phyloP scores from a whole-genome alignment of 257 asterid genomes.

The Nicotiana otophora region DNA sequence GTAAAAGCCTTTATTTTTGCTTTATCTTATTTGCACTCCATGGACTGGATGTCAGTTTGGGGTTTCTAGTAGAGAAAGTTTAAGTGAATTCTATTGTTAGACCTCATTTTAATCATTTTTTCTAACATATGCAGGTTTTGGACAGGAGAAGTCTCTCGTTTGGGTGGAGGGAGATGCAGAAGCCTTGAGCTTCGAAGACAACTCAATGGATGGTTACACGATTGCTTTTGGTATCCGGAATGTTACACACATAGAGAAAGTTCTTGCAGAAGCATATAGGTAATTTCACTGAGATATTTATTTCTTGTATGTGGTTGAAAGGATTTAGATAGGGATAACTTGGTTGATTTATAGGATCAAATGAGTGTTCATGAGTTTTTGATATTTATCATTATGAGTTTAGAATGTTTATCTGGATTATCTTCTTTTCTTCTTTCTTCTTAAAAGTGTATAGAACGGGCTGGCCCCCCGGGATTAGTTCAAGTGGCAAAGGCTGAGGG shows the following conservation, averaged over 20 bases:
- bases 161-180: slow-evolving; percentile 99
- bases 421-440: not conserved
- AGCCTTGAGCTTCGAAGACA: slow-evolving; percentile 62
- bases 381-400: not conserved
- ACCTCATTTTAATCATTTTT: not conserved
- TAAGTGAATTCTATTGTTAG: not conserved
- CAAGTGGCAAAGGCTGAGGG: no score
- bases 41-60: not conserved
- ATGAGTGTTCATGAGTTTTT: not conserved
- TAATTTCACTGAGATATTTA: slow-evolving; percentile 12
- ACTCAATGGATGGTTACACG: slow-evolving; percentile 90
- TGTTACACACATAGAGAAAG: slow-evolving; percentile 88
- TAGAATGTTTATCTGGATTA: not conserved
- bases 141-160: slow-evolving; percentile 51
- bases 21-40: not conserved
- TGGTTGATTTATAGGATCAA: not conserved
- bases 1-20: slow-evolving; percentile 17
- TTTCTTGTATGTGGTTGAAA: not conserved
- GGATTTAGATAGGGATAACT: not conserved
- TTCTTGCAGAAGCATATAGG: slow-evolving; percentile 91
- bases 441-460: not conserved
- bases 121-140: slow-evolving; percentile 41
- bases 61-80: not conserved
- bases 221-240: slow-evolving; percentile 97
- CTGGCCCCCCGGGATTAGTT: no score